Evolutionary conservation across 2,329 filamentous ascomycete genomes (phyloP).

Genomic region (Colletotrichum kahawae): DNA sequence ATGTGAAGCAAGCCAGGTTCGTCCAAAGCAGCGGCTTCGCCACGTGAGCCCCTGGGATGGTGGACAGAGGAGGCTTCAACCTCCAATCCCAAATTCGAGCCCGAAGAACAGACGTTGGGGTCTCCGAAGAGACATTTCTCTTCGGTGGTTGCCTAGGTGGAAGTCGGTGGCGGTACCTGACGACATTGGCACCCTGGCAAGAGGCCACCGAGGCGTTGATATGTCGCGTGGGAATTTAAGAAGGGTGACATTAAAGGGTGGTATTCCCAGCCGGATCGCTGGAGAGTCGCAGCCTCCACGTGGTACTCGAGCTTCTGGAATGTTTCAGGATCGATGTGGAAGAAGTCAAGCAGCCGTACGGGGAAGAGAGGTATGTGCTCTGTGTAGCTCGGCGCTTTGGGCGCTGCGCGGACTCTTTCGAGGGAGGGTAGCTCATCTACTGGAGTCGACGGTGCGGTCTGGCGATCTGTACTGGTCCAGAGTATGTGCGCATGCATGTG

Average conservation of each 20-base stretch:
- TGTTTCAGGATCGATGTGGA: conserved; percentile 3
- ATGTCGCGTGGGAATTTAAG: not conserved
- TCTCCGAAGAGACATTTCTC: not conserved
- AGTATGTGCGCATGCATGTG: not conserved
- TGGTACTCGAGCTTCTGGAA: conserved; percentile 15
- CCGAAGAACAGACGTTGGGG: not conserved
- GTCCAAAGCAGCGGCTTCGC: not conserved
- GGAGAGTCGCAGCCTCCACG: not conserved
- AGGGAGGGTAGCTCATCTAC: not conserved
- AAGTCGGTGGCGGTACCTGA: not conserved
- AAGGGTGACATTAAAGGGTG: not conserved
- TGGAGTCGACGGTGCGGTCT: not conserved
- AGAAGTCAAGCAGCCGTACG: not conserved
- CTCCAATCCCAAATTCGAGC: not conserved
- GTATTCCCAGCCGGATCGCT: not conserved
- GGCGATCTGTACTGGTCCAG: not conserved
- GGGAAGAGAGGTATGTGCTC: not conserved
- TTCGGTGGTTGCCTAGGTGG: not conserved
- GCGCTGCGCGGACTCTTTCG: not conserved
- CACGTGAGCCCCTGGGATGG: not conserved
- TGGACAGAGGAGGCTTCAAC: not conserved
- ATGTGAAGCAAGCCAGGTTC: not conserved
- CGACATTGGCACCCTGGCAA: not conserved
- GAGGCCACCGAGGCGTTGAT: not conserved
- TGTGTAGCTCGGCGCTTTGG: conserved; percentile 12